Evolutionary conservation across 1,139 yeast species (phyloP), one percentile per base, ranked within the genome.

Genomic region (Candida glucosophila): DNA sequence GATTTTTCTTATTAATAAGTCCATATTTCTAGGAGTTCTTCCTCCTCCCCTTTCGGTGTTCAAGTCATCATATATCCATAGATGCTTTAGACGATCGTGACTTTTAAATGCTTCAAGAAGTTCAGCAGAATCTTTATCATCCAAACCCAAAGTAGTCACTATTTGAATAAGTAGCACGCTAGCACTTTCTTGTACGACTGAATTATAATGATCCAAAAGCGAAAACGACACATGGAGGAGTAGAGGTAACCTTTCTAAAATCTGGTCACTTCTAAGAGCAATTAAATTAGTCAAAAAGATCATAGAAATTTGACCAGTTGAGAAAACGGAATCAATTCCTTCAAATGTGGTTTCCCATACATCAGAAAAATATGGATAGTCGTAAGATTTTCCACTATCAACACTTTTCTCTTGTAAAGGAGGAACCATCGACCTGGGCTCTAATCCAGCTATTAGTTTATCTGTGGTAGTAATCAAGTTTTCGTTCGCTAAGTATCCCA

Each of bases 21-120:
- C 92, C 95, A 92, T 86, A 22, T 74, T 73, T 35, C 75, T 77
- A 0, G 98, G 97, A 1, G 95, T 83, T 22, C 92, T 62, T 0
- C 93, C 92, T 0, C 93, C 90, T 32, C 70, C 72, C 36, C 76
- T 79, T 37, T 78, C 90, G 33, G 75, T 77, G 36, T 75, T 72
- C 39, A 88, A 56, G 43, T 88, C 95, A 37, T 85, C 95, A 47
- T 90, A 90, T 0, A 75, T 66, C 99, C 99, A 92, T 9, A 80
- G 49, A 30, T 43, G 39, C 29, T 53, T 50, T 12, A 31, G 28
- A 22, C 43, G 49, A 23, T 60, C 67, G 11, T 62, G 60, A 24
- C 64, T 58, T 33, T 81, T 61, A 20, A 83, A 56, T 12, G 71
- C 46, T 6, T 64, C 67, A 8, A 76, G 71, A 0, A 78, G 67